These are phyloP conservation scores for Claviceps monticola DNA, from an alignment of 2,329 filamentous ascomycete genomes.

Conservation along the genomic window DNA sequence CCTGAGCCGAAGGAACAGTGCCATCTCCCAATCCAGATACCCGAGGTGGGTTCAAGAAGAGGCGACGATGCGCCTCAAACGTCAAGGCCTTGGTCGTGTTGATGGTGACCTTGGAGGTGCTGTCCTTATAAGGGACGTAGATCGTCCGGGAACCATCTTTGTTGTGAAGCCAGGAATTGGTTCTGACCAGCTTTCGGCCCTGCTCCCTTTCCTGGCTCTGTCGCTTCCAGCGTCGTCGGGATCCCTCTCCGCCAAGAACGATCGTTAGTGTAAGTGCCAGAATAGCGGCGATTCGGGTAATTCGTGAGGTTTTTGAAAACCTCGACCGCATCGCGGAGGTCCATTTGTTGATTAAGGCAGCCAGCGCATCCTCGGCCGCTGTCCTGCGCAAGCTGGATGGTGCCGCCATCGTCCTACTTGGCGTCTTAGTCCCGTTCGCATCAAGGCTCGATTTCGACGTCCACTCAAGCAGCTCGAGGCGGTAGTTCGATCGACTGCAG, in stretches of 20 bases:
- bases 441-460: neutral
- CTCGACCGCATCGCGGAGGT: slow-evolving; percentile 35
- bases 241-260: slow-evolving; percentile 63
- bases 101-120: slow-evolving; percentile 83
- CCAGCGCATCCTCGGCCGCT: slow-evolving; percentile 52
- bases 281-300: slow-evolving; percentile 61
- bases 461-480: neutral
- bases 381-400: slow-evolving; percentile 70
- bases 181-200: slow-evolving; percentile 66
- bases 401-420: slow-evolving; percentile 51
- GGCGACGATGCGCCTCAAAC: slow-evolving; percentile 85
- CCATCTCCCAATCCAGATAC: slow-evolving; percentile 65
- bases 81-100: slow-evolving; percentile 81
- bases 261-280: slow-evolving; percentile 66
- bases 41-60: slow-evolving; percentile 84
- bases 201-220: slow-evolving; percentile 67
- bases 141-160: slow-evolving; percentile 93
- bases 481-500: neutral
- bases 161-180: slow-evolving; percentile 83
- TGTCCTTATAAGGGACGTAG: slow-evolving; percentile 82
- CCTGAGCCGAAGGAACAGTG: slow-evolving; percentile 71
- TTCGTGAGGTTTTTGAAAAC: slow-evolving; percentile 51
- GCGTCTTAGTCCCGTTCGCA: neutral
- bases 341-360: slow-evolving; percentile 49
- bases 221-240: slow-evolving; percentile 62